Evolutionary conservation across 257 asterid genomes (phyloP).

Genomic region (Lavandula angustifolia): DNA sequence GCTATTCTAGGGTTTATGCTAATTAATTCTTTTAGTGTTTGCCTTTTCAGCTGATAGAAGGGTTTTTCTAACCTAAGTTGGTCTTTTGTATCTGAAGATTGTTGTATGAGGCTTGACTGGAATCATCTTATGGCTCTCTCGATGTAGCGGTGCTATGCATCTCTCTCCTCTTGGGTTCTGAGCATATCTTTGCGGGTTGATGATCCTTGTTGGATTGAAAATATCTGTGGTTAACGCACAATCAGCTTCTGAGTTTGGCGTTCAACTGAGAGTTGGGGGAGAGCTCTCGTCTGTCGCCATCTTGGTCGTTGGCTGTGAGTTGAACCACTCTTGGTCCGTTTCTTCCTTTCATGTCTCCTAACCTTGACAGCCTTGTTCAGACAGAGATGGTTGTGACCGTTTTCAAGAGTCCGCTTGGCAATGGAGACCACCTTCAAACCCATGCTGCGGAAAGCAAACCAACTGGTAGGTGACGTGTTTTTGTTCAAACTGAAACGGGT

Average conservation of each 20-base stretch:
- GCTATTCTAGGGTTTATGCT: too few relatives aligned
- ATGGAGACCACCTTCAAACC: conserved; percentile 61
- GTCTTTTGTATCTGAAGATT: too few relatives aligned
- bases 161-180: too few relatives aligned
- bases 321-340: conserved; percentile 28
- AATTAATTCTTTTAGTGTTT: too few relatives aligned
- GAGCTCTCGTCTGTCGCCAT: conserved; percentile 56
- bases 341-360: conserved; percentile 65
- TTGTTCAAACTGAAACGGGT: conserved; percentile 93
- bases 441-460: conserved; percentile 60
- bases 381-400: conserved; percentile 93
- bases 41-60: too few relatives aligned
- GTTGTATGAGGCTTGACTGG: too few relatives aligned
- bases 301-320: conserved; percentile 57
- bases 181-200: conserved; percentile 45
- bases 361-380: conserved; percentile 83
- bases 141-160: too few relatives aligned
- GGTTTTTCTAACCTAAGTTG: too few relatives aligned
- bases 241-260: conserved; percentile 60
- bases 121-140: too few relatives aligned
- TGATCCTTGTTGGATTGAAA: conserved; percentile 41
- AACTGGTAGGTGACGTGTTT: conserved; percentile 84
- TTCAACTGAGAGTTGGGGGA: conserved; percentile 48
- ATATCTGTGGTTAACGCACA: conserved; percentile 36
- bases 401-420: conserved; percentile 65